Percentiles rank a stretch among this genome's conserved stretches.
phyloP scores from a whole-genome alignment of 1,139 yeast genomes.

The Hyphopichia pseudoburtonii region DNA sequence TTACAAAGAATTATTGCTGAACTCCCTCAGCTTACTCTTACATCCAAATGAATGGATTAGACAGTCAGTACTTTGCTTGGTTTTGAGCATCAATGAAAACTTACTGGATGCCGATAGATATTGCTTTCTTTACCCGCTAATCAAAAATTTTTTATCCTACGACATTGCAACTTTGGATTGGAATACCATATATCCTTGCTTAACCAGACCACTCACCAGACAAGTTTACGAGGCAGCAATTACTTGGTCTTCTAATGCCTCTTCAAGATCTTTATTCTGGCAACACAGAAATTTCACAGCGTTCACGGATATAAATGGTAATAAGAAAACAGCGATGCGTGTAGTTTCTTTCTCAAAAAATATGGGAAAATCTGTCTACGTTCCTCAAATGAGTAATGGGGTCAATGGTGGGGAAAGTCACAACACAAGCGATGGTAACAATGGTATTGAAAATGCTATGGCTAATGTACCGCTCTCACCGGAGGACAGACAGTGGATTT shows the following conservation, averaged over 20 bases:
- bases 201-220: conserved; percentile 65
- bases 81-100: conserved; percentile 62
- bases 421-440: not conserved
- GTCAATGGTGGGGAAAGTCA: conserved; percentile 3
- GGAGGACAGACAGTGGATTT: conserved; percentile 78
- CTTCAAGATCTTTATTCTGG: conserved; percentile 77
- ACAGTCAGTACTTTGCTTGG: conserved; percentile 61
- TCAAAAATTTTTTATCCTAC: conserved; percentile 74
- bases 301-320: conserved; percentile 10
- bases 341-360: conserved; percentile 28
- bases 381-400: conserved; percentile 19
- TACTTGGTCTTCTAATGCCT: conserved; percentile 69
- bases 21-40: conserved; percentile 41
- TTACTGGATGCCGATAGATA: conserved; percentile 75
- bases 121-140: conserved; percentile 78
- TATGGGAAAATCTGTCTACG: conserved; percentile 42
- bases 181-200: conserved; percentile 61
- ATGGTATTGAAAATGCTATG: not conserved
- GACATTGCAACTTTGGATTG: conserved; percentile 71
- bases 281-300: conserved; percentile 17
- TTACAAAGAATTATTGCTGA: conserved; percentile 35
- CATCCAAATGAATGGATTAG: conserved; percentile 92
- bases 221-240: conserved; percentile 64
- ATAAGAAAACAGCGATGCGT: conserved; percentile 9
- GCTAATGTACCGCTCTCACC: conserved; percentile 37